Conservation (phyloP, 306 rosid genomes). For the Cucumis melo region DNA sequence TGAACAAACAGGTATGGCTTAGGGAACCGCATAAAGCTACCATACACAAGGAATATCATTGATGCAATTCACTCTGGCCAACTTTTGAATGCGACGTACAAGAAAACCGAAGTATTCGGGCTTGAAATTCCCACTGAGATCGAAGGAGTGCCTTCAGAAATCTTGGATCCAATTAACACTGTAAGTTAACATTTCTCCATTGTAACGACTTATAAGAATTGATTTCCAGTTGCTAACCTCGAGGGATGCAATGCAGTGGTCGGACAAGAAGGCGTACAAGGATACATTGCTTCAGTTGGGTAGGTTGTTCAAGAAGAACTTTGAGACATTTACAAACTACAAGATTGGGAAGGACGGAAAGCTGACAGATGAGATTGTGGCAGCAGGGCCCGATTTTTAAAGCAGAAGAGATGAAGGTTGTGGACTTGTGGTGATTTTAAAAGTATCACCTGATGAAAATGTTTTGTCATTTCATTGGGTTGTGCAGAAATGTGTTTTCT, state of each 20-base stretch:
- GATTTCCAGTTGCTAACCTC: neutral
- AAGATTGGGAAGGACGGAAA: constrained; percentile 45
- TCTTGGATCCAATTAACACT: constrained; percentile 61
- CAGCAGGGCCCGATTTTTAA: constrained; percentile 66
- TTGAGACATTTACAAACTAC: constrained; percentile 43
- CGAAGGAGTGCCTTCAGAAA: constrained; percentile 70
- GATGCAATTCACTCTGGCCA: constrained; percentile 76
- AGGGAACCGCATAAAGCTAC: constrained; percentile 63
- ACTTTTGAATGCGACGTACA: constrained; percentile 43
- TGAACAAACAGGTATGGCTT: constrained; percentile 45
- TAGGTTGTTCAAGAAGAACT: constrained; percentile 59
- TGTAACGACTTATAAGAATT: neutral
- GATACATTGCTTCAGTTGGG: constrained; percentile 51
- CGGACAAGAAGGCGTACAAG: constrained; percentile 41
- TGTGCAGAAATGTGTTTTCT: neutral
- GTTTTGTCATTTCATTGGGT: neutral
- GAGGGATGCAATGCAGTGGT: constrained; percentile 39
- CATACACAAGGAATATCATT: constrained; percentile 68
- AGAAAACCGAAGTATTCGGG: constrained; percentile 60
- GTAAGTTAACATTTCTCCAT: constrained; percentile 29
- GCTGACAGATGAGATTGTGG: constrained; percentile 62
- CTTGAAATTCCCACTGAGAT: constrained; percentile 59
- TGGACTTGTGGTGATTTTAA: neutral
- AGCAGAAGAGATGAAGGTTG: neutral
- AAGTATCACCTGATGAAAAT: neutral